Base-by-base conservation (phyloP, 176 grass and related monocot species). In the Oryza brachyantha region DNA sequence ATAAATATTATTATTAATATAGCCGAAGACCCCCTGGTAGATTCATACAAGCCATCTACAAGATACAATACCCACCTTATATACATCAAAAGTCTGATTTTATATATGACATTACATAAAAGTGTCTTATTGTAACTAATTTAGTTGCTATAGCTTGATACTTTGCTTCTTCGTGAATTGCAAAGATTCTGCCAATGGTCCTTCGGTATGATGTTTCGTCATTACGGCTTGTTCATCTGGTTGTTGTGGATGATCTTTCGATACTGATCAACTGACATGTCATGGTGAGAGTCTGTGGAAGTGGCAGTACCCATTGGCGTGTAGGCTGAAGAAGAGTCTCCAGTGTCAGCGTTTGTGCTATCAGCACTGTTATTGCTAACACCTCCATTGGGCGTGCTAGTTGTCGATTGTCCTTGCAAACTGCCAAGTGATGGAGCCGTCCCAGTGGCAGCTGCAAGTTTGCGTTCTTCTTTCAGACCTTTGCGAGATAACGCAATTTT, bases 231-330 rank as follows among this genome's bases (percentile, higher is more conserved):
- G 29, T 59, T 82, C 59, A 71, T 14, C 21, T 79, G 54, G 61
- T 78, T 65, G 38, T 14, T 12, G 10, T 39, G 64, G 19, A 61
- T 61, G 31, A 73, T 48, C 29, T 1, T 67, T 4, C 38, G 45
- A 21, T 83, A 88, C 68, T 79, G 48, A 40, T 68, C 75, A 1
- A 68, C 50, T 13, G 86, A 73, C 3, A 88, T n/a, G 6, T 68
- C 80, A 74, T 73, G 86, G 61, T 88, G 86, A 11, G 86, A 83
- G 54, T 88, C 80, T 61, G 74, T 45, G 19, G 86, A 62, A 13
- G 80, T 79, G 0, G 68, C 13, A 35, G 46, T 61, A 28, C 24
- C 29, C 37, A 8, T 76, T 0, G 64, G 45, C 48, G 64, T 84
- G 10, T 61, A 34, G 13, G 73, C 50, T 57, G 45, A 10, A 16